phyloP scores from a whole-genome alignment of 495 filamentous ascomycete species.

The Diplogelasinospora grovesii region DNA sequence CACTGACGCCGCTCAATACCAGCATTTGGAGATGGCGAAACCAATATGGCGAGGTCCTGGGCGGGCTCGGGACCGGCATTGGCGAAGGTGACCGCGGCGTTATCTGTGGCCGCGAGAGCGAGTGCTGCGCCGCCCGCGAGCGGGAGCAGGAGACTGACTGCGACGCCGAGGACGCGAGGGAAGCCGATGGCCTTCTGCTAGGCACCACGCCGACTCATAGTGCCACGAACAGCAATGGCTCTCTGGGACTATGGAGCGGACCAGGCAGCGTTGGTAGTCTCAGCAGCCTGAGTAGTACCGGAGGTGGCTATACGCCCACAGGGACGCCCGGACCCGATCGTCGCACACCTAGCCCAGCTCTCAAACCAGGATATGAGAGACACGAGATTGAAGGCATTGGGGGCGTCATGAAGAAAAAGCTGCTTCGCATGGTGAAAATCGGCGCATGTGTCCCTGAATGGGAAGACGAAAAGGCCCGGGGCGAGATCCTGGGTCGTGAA shows the following conservation, averaged over 20 bases:
- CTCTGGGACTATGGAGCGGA: too few relatives aligned
- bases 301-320: not conserved
- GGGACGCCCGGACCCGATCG: conserved; percentile 7
- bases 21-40: conserved; percentile 85
- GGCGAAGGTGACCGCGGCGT: conserved; percentile 84
- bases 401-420: conserved; percentile 74
- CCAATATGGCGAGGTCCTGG: conserved; percentile 72
- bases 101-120: conserved; percentile 64
- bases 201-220: not conserved
- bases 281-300: conserved; percentile 6
- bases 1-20: too few relatives aligned
- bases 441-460: conserved; percentile 77
- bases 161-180: conserved; percentile 56
- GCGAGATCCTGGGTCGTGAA: conserved; percentile 50
- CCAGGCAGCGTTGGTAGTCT: conserved; percentile 1
- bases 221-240: not conserved
- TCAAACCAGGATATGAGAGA: conserved; percentile 60
- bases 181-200: conserved; percentile 14
- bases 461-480: conserved; percentile 65
- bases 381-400: conserved; percentile 88
- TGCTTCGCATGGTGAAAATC: conserved; percentile 65
- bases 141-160: conserved; percentile 77
- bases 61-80: conserved; percentile 77
- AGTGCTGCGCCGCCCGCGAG: conserved; percentile 64
- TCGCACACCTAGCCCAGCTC: conserved; percentile 31